phyloP scores from a whole-genome alignment of 805 yeast genomes.

The Yarrowia yakushimensis region DNA sequence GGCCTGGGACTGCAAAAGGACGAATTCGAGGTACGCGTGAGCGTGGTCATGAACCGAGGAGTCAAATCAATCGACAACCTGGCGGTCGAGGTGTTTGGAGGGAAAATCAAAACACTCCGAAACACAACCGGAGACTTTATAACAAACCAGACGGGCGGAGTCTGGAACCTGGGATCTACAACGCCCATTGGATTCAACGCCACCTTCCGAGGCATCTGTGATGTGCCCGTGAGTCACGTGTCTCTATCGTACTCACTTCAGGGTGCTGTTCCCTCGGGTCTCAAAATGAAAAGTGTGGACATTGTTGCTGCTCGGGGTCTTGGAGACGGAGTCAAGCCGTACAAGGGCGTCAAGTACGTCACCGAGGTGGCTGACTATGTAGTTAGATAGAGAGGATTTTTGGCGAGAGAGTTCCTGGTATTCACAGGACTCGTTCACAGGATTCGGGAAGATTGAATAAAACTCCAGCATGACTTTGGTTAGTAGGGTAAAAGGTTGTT shows the following conservation, averaged over 20 bases:
- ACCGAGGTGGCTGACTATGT: constrained; percentile 61
- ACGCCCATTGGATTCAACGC: constrained; percentile 65
- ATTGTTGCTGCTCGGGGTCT: constrained; percentile 56
- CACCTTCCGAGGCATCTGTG: constrained; percentile 48
- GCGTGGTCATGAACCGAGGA: constrained; percentile 45
- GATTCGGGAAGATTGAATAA: too few relatives aligned
- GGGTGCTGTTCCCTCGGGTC: constrained; percentile 74
- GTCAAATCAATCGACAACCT: constrained; percentile 51
- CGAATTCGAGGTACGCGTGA: constrained; percentile 61
- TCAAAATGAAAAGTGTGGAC: constrained; percentile 62
- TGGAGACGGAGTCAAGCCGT: constrained; percentile 65
- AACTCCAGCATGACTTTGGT: too few relatives aligned
- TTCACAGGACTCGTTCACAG: too few relatives aligned
- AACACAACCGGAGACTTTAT: constrained; percentile 74
- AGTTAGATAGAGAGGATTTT: constrained; percentile 45
- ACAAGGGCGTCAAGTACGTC: constrained; percentile 84
- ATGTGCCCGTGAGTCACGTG: constrained; percentile 39
- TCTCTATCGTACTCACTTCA: constrained; percentile 53
- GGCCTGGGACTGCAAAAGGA: constrained; percentile 51
- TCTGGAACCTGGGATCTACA: constrained; percentile 64
- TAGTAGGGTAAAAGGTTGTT: too few relatives aligned
- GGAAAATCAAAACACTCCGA: constrained; percentile 52
- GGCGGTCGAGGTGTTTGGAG: constrained; percentile 42
- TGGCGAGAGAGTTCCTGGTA: too few relatives aligned
- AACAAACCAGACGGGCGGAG: constrained; percentile 53